Evolutionary conservation across 2,329 filamentous ascomycete species (phyloP).

Genomic region (Penicillium sp.): DNA sequence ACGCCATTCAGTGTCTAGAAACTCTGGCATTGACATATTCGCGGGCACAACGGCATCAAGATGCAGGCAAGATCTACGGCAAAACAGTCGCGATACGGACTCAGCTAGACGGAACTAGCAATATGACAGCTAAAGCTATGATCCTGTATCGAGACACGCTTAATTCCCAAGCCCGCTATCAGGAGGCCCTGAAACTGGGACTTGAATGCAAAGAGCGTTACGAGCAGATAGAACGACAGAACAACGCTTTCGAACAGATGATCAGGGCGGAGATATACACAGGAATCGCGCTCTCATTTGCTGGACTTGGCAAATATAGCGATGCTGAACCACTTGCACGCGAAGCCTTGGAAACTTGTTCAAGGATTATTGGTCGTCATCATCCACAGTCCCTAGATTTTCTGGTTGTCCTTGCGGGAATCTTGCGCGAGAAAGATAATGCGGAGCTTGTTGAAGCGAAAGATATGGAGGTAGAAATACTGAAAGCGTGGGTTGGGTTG

Average conservation of each 20-base stretch:
- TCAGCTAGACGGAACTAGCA: background rate
- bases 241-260: background rate
- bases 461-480: background rate
- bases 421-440: background rate
- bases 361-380: background rate
- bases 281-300: background rate
- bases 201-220: constrained; percentile 1
- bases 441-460: background rate
- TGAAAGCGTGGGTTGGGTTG: background rate
- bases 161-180: background rate
- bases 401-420: background rate
- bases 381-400: background rate
- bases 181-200: background rate
- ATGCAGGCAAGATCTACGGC: background rate
- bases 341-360: background rate
- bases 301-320: background rate
- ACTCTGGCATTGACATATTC: background rate
- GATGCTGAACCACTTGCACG: constrained; percentile 7
- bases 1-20: background rate
- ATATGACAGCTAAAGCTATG: background rate
- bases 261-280: background rate
- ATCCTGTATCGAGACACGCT: background rate
- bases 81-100: background rate
- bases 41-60: background rate
- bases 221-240: background rate